These are phyloP conservation scores for Lablab purpureus DNA, from an alignment of 306 rosid species.

Conservation along the genomic window DNA sequence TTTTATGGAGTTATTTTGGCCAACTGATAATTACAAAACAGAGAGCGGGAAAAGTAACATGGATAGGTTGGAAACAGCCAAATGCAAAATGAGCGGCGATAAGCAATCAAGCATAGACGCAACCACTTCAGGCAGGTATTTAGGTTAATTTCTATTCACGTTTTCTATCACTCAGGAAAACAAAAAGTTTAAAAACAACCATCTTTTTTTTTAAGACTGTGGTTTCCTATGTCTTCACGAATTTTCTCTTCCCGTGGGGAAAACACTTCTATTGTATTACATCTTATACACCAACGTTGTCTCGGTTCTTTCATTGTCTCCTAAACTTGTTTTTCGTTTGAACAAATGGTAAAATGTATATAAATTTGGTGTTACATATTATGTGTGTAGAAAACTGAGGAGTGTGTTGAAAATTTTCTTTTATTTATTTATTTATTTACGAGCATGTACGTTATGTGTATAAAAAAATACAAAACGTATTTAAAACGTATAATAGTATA, in stretches of 20 bases:
- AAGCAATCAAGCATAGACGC: not conserved
- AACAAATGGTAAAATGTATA: not conserved
- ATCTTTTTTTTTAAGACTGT: constrained; percentile 25
- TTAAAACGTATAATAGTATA: constrained; percentile 45
- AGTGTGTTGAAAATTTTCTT: not conserved
- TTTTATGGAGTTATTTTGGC: not conserved
- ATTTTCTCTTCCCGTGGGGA: constrained; percentile 23
- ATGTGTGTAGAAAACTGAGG: not conserved
- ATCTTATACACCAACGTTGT: constrained; percentile 4
- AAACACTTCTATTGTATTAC: not conserved
- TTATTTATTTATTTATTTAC: constrained; percentile 10
- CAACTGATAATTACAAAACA: constrained; percentile 3
- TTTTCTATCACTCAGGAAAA: constrained; percentile 44
- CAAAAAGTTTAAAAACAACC: constrained; percentile 40
- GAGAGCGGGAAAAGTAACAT: constrained; percentile 38
- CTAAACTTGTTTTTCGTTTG: too few species aligned
- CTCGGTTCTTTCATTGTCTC: not conserved
- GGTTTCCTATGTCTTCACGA: constrained; percentile 61
- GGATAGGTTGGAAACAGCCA: not conserved
- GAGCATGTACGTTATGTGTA: constrained; percentile 29
- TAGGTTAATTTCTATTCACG: constrained; percentile 48
- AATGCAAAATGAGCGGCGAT: constrained; percentile 60
- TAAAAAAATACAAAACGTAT: constrained; percentile 42
- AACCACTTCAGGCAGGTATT: not conserved
- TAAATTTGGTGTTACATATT: not conserved